Percentiles rank a stretch among this genome's conserved stretches.
phyloP scores from a whole-genome alignment of 441 rosid genomes.

The Euphorbia corollata region DNA sequence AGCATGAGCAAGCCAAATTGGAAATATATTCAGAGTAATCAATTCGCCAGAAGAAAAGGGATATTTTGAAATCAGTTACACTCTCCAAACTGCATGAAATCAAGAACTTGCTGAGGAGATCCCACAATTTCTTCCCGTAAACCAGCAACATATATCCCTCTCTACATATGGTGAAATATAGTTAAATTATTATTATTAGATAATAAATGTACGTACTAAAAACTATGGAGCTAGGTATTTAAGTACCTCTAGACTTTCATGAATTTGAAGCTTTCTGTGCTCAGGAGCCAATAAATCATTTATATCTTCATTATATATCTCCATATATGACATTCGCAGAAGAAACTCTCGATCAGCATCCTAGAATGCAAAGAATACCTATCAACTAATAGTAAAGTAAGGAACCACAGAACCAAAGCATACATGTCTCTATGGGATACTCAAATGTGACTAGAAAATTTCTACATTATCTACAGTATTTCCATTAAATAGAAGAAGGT shows the following conservation, averaged over 20 bases:
- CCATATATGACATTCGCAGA: conserved; percentile 88
- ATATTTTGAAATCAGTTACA: conserved; percentile 32
- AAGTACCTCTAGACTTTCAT: conserved; percentile 73
- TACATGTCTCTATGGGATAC: neutral
- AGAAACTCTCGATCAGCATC: conserved; percentile 78
- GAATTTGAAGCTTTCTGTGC: conserved; percentile 86
- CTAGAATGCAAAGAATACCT: conserved; percentile 26
- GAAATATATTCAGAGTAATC: neutral
- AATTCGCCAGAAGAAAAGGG: neutral
- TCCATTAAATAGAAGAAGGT: conserved; percentile 7
- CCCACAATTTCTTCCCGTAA: conserved; percentile 89
- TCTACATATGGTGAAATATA: no score
- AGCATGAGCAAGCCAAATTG: neutral
- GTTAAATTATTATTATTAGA: no score
- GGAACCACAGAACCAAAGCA: conserved; percentile 2
- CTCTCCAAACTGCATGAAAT: conserved; percentile 86
- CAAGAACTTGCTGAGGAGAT: conserved; percentile 83
- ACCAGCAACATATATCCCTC: conserved; percentile 95
- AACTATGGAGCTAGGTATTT: no score
- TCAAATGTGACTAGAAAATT: neutral
- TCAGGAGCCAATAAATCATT: conserved; percentile 87
- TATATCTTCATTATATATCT: conserved; percentile 91
- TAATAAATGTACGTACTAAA: no score
- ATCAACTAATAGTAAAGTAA: neutral
- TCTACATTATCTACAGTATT: neutral